Evolutionary conservation across 305 asterid genomes (phyloP).

Genomic region (Nicotiana rustica): DNA sequence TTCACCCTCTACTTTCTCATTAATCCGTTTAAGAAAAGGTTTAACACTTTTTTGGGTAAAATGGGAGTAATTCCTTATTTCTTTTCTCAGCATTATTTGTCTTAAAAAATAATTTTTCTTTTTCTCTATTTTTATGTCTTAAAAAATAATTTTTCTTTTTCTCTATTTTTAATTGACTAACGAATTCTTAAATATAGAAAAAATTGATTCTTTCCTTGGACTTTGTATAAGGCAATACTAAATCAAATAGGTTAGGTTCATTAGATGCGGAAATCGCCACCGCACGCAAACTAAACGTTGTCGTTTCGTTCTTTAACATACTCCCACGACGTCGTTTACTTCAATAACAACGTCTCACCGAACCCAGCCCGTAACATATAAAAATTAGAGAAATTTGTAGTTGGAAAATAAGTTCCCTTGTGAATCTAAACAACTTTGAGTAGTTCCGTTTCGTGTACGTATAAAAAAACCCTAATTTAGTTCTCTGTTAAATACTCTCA

Average conservation of each 20-base stretch:
- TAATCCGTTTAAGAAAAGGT: too few species aligned
- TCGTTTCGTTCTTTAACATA: neutral
- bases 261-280: neutral
- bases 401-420: neutral
- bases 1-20: too few species aligned
- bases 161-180: neutral
- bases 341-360: neutral
- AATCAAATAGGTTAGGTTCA: neutral
- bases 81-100: neutral
- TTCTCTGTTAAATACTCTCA: neutral
- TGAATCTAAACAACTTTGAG: neutral
- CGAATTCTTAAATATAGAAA: neutral
- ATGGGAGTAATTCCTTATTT: neutral
- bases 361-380: neutral
- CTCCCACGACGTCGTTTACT: neutral
- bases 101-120: too few species aligned
- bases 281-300: neutral
- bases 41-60: too few species aligned
- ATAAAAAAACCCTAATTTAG: neutral
- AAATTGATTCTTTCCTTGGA: slow-evolving; percentile 16
- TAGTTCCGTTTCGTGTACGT: slow-evolving; percentile 16
- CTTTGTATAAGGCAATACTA: neutral
- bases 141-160: too few species aligned
- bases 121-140: neutral
- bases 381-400: too few species aligned